These are phyloP conservation scores for Fusarium nanum DNA, from an alignment of 2,329 filamentous ascomycete species.

Conservation along the genomic window DNA sequence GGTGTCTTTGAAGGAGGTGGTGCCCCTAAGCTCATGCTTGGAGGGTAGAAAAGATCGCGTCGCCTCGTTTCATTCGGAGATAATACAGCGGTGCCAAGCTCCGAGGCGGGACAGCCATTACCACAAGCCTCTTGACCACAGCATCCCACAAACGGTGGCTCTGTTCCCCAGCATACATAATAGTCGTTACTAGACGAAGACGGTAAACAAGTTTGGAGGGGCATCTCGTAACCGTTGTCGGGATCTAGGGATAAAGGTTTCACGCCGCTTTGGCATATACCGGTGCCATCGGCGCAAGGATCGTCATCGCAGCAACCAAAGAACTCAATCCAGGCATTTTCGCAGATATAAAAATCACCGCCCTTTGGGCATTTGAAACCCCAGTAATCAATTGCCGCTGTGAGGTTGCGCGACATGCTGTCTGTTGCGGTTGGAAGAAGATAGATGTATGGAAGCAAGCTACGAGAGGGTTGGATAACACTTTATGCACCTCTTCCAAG, in stretches of 20 bases:
- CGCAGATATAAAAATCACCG: neutral
- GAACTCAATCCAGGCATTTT: neutral
- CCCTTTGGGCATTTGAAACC: neutral
- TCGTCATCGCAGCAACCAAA: neutral
- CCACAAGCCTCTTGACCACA: neutral
- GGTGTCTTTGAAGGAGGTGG: accelerated
- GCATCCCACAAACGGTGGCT: neutral
- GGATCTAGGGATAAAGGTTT: neutral
- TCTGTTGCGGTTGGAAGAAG: accelerated
- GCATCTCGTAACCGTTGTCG: neutral
- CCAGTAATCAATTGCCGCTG: neutral
- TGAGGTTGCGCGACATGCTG: neutral
- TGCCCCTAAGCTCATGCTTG: neutral
- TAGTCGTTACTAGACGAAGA: neutral
- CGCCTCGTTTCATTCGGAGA: neutral
- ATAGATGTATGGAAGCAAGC: accelerated
- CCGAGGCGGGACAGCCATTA: neutral
- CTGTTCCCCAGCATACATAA: neutral
- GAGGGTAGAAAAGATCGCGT: neutral
- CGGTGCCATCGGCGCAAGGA: neutral
- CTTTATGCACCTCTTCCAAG: neutral
- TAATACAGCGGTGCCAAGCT: neutral
- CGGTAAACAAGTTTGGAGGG: neutral
- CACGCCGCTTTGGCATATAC: neutral
- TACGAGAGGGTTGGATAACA: accelerated